Conservation (phyloP, 2,329 filamentous ascomycete genomes). For the Aureobasidium sp. region DNA sequence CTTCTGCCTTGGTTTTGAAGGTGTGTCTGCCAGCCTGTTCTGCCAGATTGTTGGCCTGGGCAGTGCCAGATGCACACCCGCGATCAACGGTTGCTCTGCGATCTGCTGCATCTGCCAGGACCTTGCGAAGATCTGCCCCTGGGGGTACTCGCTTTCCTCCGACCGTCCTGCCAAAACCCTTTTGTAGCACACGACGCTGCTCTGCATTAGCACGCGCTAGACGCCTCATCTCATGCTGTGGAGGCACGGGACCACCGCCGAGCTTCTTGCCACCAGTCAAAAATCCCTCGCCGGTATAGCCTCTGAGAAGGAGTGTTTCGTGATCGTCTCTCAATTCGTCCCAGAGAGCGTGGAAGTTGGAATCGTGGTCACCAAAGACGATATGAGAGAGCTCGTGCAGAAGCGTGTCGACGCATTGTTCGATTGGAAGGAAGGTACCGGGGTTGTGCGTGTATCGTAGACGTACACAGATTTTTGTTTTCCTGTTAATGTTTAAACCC, state of each 20-base stretch:
- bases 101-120: slow-evolving; percentile 65
- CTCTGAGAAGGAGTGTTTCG: slow-evolving; percentile 64
- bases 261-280: slow-evolving; percentile 65
- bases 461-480: slow-evolving; percentile 73
- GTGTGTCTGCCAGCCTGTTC: slow-evolving; percentile 62
- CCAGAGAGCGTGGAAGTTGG: slow-evolving; percentile 77
- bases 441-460: slow-evolving; percentile 68
- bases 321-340: slow-evolving; percentile 83
- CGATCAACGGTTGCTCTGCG: slow-evolving; percentile 55
- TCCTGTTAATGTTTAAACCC: slow-evolving; percentile 71
- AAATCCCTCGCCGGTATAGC: slow-evolving; percentile 87
- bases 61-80: slow-evolving; percentile 68
- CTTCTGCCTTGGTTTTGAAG: slow-evolving; percentile 75
- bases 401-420: slow-evolving; percentile 81
- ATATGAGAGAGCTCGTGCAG: slow-evolving; percentile 92
- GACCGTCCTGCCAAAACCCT: slow-evolving; percentile 61
- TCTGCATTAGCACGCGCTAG: slow-evolving; percentile 63
- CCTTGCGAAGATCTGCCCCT: slow-evolving; percentile 60
- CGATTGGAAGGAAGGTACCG: slow-evolving; percentile 68
- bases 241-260: slow-evolving; percentile 58
- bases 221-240: slow-evolving; percentile 64
- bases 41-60: slow-evolving; percentile 57
- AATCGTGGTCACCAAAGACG: slow-evolving; percentile 73
- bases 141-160: slow-evolving; percentile 54
- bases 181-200: slow-evolving; percentile 50